Evolutionary conservation across 2,329 filamentous ascomycete genomes (phyloP), one percentile per base, ranked within the genome.

Genomic region (Juglanconis juglandina): DNA sequence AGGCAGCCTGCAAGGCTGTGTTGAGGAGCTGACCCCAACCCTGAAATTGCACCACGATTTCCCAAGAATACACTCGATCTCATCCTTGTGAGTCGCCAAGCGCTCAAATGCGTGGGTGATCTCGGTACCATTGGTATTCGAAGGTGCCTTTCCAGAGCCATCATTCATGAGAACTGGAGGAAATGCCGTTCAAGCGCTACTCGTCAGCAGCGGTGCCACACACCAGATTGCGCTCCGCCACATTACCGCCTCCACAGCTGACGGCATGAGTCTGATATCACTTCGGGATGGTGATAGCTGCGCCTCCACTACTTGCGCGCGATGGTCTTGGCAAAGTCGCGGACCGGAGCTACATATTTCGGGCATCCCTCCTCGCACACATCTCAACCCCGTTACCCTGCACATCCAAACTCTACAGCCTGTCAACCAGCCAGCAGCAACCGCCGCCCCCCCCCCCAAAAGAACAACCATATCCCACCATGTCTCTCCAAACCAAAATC

Each of bases 401-500:
- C 10, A 5, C 11, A 42, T 4, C 11, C 10, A 4, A 42, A 13
- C 10, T 9, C 4, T 10, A 42, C 39, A 9, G 39, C 2, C n/a
- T 42, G 10, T 14, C 5, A 56, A 7, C 11, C 50, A 5, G 24
- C 24, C 24, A 24, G 24, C 24, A 24, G 24, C 24, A 24, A 24
- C 24, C 24, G 24, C 17, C 17, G 17, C 17, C 24, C 1, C 24
- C 24, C 24, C 24, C 24, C 24, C 37, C 37, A 24, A 24, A 24
- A 24, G 24, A 24, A 47, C 14, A 47, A n/a, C 14, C 44, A n/a
- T 53, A 48, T 34, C 56, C 52, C 54, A 62, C 47, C 47, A 73
- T 75, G 71, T 64, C 67, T 17, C 66, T 75, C 39, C 70, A 73
- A 53, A 64, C 69, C 48, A 72, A 70, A 52, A 77, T 83, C 61